Conservation (phyloP, 495 filamentous ascomycete species). For the Astrothelium subdiscretum region DNA sequence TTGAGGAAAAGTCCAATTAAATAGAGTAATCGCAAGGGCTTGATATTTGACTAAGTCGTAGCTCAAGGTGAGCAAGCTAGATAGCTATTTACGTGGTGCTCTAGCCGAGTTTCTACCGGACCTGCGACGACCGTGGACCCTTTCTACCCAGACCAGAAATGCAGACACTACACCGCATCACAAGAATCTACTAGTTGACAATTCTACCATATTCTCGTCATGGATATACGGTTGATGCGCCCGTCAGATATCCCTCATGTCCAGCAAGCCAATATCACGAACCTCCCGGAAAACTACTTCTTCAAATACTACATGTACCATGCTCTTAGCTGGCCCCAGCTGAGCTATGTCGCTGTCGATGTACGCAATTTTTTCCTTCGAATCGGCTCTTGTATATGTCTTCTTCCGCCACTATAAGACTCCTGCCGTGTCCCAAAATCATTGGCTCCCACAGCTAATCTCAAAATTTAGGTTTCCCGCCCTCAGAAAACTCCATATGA, state of each 20-base stretch:
- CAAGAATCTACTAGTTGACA: background rate
- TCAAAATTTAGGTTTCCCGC: constrained; percentile 41
- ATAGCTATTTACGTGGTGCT: too few species aligned
- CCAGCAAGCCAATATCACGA: constrained; percentile 96
- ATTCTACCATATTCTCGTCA: too few species aligned
- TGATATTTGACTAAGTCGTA: too few species aligned
- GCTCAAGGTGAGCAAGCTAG: too few species aligned
- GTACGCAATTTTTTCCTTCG: constrained; percentile 16
- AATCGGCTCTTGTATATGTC: background rate
- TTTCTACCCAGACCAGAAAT: too few species aligned
- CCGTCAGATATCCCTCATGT: constrained; percentile 82
- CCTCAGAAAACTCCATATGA: constrained; percentile 68
- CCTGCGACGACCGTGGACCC: too few species aligned
- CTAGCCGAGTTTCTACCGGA: too few species aligned
- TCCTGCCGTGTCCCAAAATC: background rate
- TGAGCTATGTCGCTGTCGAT: constrained; percentile 93
- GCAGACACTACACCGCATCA: too few species aligned
- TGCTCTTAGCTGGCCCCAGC: constrained; percentile 92
- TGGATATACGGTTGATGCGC: constrained; percentile 70
- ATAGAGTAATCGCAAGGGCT: too few species aligned
- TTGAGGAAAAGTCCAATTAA: too few species aligned
- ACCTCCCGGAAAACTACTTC: constrained; percentile 99
- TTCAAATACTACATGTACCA: constrained; percentile 99
- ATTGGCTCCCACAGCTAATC: background rate
- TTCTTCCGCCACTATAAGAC: background rate